phyloP scores from a whole-genome alignment of 805 yeast genomes.

The Lachancea meyersii region DNA sequence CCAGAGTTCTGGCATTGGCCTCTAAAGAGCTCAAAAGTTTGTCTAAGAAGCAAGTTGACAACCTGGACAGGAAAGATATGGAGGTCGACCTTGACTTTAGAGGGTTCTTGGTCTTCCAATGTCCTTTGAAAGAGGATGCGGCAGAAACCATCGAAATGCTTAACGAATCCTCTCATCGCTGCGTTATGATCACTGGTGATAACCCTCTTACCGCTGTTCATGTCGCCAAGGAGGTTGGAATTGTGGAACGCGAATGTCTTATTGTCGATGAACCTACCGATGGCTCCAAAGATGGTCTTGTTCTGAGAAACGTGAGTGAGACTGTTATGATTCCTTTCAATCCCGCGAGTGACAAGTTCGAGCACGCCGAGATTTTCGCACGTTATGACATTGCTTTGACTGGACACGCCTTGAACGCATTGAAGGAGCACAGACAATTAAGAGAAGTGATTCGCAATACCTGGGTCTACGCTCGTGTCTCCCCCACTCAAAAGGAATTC shows the following conservation, averaged over 20 bases:
- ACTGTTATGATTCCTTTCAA: conserved; percentile 61
- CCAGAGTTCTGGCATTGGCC: conserved; percentile 94
- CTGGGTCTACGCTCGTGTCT: conserved; percentile 97
- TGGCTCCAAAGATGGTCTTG: conserved; percentile 45
- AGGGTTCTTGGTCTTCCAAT: conserved; percentile 93
- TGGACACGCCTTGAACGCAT: conserved; percentile 75
- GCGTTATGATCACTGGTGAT: conserved; percentile 98
- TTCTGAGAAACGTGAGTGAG: conserved; percentile 84
- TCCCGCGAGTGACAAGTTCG: conserved; percentile 39
- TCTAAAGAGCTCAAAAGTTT: conserved; percentile 62
- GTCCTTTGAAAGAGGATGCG: conserved; percentile 94
- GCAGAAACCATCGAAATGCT: conserved; percentile 84
- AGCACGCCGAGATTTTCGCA: conserved; percentile 44
- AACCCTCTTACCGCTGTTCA: conserved; percentile 97
- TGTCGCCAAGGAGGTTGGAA: conserved; percentile 89
- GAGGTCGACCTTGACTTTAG: conserved; percentile 74
- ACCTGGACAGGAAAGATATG: conserved; percentile 65
- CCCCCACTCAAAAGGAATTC: conserved; percentile 92
- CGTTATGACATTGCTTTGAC: conserved; percentile 84
- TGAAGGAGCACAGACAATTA: conserved; percentile 63
- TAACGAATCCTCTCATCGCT: conserved; percentile 91
- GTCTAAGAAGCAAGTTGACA: conserved; percentile 44
- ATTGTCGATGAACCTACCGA: conserved; percentile 79
- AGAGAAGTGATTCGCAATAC: conserved; percentile 73
- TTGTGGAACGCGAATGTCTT: conserved; percentile 75